phyloP scores from a whole-genome alignment of 306 rosid species.

The Medicago arabica region DNA sequence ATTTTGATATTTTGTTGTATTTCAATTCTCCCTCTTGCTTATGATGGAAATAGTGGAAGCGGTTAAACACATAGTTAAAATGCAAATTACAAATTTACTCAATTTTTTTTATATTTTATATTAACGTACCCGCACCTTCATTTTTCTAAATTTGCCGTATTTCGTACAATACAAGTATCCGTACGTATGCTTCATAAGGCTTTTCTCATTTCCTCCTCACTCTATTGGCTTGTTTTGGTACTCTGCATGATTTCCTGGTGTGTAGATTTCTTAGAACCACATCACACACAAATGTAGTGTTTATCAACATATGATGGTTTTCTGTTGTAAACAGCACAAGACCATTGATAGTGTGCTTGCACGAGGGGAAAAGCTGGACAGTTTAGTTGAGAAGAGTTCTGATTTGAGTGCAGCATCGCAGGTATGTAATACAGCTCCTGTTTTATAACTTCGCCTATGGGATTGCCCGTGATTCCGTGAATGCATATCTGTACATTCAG shows the following conservation, averaged over 20 bases:
- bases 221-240: slow-evolving; percentile 22
- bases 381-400: slow-evolving; percentile 98
- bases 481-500: neutral
- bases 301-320: slow-evolving; percentile 24
- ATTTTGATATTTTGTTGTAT: too few species aligned
- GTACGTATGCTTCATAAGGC: too few species aligned
- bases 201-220: slow-evolving; percentile 13
- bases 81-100: too few species aligned
- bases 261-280: slow-evolving; percentile 26
- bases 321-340: slow-evolving; percentile 73
- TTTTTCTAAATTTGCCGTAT: too few species aligned
- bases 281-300: neutral
- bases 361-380: slow-evolving; percentile 96
- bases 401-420: slow-evolving; percentile 98
- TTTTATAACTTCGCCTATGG: slow-evolving; percentile 34
- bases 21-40: too few species aligned
- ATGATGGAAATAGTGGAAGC: too few species aligned
- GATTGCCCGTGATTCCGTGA: neutral
- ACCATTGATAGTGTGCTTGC: slow-evolving; percentile 98
- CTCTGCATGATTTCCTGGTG: slow-evolving; percentile 12
- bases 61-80: too few species aligned
- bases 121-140: too few species aligned
- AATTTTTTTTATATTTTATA: too few species aligned
- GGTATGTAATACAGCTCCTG: slow-evolving; percentile 51
- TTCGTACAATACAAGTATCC: too few species aligned